Conservation (phyloP, 106 monocot genomes). For the Amphibolis antarctica region DNA sequence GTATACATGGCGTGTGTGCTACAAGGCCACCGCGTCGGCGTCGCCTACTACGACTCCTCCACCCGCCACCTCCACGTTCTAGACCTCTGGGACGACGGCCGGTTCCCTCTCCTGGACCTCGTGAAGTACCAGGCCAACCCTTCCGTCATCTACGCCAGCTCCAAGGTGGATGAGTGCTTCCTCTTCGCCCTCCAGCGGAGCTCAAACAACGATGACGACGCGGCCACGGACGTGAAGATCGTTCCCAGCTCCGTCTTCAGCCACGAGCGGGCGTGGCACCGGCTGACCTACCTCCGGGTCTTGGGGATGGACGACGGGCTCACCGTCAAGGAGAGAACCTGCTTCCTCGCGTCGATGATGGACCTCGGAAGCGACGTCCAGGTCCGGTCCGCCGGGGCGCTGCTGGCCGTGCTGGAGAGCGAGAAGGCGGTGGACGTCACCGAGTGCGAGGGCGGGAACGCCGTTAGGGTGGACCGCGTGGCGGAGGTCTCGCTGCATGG, state of each 20-base stretch:
- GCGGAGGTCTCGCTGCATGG: constrained; percentile 89
- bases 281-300: constrained; percentile 76
- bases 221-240: constrained; percentile 51
- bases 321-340: constrained; percentile 72
- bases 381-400: constrained; percentile 89
- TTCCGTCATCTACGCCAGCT: constrained; percentile 72
- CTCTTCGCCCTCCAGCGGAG: constrained; percentile 56
- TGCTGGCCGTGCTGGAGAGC: constrained; percentile 83
- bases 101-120: constrained; percentile 76
- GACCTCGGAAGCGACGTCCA: constrained; percentile 88
- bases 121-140: constrained; percentile 97
- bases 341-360: constrained; percentile 96
- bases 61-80: constrained; percentile 65
- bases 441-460: constrained; percentile 47
- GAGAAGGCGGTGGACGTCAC: constrained; percentile 79
- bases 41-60: constrained; percentile 77
- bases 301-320: constrained; percentile 86
- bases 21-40: constrained; percentile 47
- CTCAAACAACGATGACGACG: constrained; percentile 44
- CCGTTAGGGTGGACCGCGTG: constrained; percentile 70
- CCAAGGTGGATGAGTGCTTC: constrained; percentile 85
- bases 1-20: constrained; percentile 6
- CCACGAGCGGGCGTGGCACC: constrained; percentile 99
- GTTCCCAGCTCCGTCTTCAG: constrained; percentile 82
- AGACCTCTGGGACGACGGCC: constrained; percentile 88